Base-by-base conservation (phyloP, 495 filamentous ascomycete genomes). In the Pyronema domesticum region DNA sequence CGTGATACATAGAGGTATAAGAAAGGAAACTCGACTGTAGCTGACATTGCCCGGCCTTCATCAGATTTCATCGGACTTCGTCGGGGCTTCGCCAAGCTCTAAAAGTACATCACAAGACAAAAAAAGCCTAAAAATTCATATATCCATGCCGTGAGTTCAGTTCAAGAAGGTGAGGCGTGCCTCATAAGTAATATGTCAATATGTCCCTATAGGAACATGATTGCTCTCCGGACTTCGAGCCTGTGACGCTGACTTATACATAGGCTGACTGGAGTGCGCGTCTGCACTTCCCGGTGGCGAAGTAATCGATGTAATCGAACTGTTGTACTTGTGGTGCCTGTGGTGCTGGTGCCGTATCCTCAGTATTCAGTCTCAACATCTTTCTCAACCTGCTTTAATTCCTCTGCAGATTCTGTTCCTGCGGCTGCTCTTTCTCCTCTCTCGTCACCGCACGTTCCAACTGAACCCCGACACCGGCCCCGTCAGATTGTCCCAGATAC, bases 301-400 rank as follows among this genome's bases (percentile, higher is more conserved):
- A 46, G 55, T 33, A 53, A 40, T 7, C 54, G 52, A 7, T 55
- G 55, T n/a, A n/a, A n/a, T n/a, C n/a, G n/a, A n/a, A 39, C 37
- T 15, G 42, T 51, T 13, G 56, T 39, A 35, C 33, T 11, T 48
- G 39, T 10, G 49, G 56, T 17, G 56, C 51, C 37, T 46, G 7
- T n/a, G 46, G 34, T 37, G 34, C 23, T 46, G 46, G 44, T 30
- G 58, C 44, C 40, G 8, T 51, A 43, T 49, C 58, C 51, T 48
- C 59, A 50, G 17, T 64, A 35, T 63, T 64, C 55, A 64, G 43
- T 19, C 62, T 54, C 14, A 64, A 48, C 36, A 64, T 64, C 39
- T 57, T 56, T 30, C 62, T 52, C 19, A 64, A 64, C 43, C 58
- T 57, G 3, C 61, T 64, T 9, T 56, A 51, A 17, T 64, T 36